phyloP scores from a whole-genome alignment of 371 early-diverging fungal species.

The Gilbertella persicaria region DNA sequence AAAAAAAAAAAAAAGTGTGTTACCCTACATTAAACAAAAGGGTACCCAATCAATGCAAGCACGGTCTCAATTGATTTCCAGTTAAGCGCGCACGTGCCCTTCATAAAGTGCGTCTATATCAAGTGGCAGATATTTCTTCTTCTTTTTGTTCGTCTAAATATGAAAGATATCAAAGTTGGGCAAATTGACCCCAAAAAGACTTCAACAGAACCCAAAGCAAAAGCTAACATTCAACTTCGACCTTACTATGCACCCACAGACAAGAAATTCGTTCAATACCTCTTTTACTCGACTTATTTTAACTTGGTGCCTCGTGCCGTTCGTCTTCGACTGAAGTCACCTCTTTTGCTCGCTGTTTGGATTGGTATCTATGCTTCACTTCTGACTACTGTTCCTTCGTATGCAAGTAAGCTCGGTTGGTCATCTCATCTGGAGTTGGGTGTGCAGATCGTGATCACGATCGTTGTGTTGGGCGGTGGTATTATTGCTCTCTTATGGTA shows the following conservation, averaged over 20 bases:
- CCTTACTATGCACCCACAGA: conserved; percentile 45
- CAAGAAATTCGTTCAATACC: conserved; percentile 43
- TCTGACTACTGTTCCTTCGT: conserved; percentile 14
- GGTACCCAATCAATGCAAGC: no score
- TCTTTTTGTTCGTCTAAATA: conserved; percentile 1
- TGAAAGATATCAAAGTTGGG: conserved; percentile 16
- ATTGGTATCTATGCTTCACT: conserved; percentile 21
- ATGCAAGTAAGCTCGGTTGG: conserved; percentile 19
- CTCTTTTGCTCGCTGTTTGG: conserved; percentile 24
- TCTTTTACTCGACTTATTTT: conserved; percentile 46
- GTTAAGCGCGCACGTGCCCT: no score
- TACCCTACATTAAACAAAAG: no score
- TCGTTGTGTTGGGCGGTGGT: conserved; percentile 31
- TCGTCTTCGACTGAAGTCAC: conserved; percentile 28
- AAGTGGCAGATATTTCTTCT: no score
- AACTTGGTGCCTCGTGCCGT: conserved; percentile 46
- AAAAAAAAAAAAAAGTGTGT: no score
- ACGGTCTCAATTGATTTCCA: no score
- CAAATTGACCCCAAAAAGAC: conserved; percentile 5
- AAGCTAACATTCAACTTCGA: conserved; percentile 38
- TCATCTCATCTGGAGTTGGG: conserved; percentile 11
- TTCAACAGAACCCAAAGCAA: conserved; percentile 11
- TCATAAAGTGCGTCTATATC: no score
- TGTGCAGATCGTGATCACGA: conserved; percentile 18
- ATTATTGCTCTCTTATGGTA: conserved; percentile 32